Evolutionary conservation across 495 filamentous ascomycete genomes (phyloP), one percentile per base, ranked within the genome.

Genomic region (Pyronema omphalodes): DNA sequence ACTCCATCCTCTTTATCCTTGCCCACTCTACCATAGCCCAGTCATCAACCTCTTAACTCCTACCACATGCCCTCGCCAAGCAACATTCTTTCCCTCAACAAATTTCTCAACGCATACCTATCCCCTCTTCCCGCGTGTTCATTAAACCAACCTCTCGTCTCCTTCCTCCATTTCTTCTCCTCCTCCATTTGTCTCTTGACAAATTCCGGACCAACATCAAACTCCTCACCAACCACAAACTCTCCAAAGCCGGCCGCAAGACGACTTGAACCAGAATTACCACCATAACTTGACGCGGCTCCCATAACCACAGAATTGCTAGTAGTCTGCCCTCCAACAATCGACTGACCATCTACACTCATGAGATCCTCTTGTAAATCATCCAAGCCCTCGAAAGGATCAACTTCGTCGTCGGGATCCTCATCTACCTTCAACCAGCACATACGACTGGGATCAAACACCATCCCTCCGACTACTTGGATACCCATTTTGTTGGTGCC

Each of bases 171-270:
- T 58, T 83, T 75, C 50, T 83, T 82, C 69, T 98, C 91, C 67
- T 96, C 91, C 55, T 87, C 87, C 52, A 83, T 70, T 67, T 95
- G 89, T 39, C 86, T 75, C 57, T 79, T 76, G 47, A 96, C 81
- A 64, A 95, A 98, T 68, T 88, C 85, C 5, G 93, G 93, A 1
- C 91, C 91, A 45, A 98, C 84, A 66, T 98, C 91, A 64, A 96
- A 98, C 66, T 96, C 91, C 67, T 98, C 91, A 9, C 86, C 87
- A 23, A 93, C 84, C 33, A 86, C 58, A 18, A 64, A 65, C 36
- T 65, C 63, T 18, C 63, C 63, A 45, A 61, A 61, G 14, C 58
- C 63, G 19, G 60, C 60, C 33, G 57, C 63, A 36, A 63, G 44
- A 33, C 61, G 56, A 7, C 49, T 44, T 1, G 56, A 52, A n/a